Base-by-base conservation (phyloP, 768 basidiomycete species). In the Pulveroboletus sp. region DNA sequence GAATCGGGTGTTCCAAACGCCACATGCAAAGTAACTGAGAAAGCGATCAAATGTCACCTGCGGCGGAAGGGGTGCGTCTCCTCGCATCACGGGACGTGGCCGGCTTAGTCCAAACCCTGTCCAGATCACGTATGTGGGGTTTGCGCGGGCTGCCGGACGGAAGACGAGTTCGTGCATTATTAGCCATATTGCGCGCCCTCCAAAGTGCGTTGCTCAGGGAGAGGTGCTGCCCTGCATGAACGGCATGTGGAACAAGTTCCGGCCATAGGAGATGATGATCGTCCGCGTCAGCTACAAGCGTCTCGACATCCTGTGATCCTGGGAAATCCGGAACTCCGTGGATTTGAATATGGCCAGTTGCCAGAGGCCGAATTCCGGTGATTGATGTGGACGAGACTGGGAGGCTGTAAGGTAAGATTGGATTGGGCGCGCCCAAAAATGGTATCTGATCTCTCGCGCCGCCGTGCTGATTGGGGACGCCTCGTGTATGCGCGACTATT, bases 31-130 rank as follows among this genome's bases (percentile, higher is more conserved):
- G 47, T 45, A 24, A 11, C 29, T 41, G 29, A 38, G 22, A 53
- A 36, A 38, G 36, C 13, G 30, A 42, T 62, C 51, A 67, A 32
- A 67, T 68, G 39, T 53, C 65, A 31, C 68, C 66, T 23, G 68
- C 63, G 34, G 62, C 68, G 26, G 66, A 70, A 20, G 65, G 56
- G 1, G 65, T 69, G 43, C 68, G 65, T 38, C 53, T 61, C 45
- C 65, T 65, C 22, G 56, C 41, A 43, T 65, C 64, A 56, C 54
- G 51, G 37, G 63, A 49, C n/a, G 56, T 44, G 22, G 50, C 46
- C 3, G 65, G 62, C 43, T 57, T 53, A 5, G 52, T 60, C 58
- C 54, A 48, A 47, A 65, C 50, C 35, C 55, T 59, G 23, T 65
- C 59, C 32, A 50, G 40, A 27, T 65, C 59, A 27, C 54, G 53